Conservation (phyloP, 805 yeast species). For the Candida germanica region DNA sequence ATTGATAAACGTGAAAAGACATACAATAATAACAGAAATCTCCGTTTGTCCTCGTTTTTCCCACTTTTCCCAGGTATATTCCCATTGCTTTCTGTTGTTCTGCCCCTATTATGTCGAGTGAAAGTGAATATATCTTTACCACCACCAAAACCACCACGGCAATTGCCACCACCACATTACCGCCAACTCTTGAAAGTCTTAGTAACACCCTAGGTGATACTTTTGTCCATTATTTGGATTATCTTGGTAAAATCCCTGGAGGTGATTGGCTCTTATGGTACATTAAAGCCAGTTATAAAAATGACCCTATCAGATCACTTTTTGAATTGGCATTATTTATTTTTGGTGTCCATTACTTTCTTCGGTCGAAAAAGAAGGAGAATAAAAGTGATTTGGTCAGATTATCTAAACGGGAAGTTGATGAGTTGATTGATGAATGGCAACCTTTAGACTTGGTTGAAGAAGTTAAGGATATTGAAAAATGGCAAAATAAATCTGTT, state of each 20-base stretch:
- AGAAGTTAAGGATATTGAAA: conserved; percentile 47
- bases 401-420: conserved; percentile 61
- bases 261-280: conserved; percentile 63
- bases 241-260: conserved; percentile 48
- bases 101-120: conserved; percentile 6
- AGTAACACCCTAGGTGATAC: conserved; percentile 30
- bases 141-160: conserved; percentile 27
- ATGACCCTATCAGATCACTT: conserved; percentile 88
- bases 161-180: conserved; percentile 25
- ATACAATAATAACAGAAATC: too few species aligned
- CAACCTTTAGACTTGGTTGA: conserved; percentile 79
- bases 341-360: conserved; percentile 81
- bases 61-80: too few species aligned
- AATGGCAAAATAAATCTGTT: conserved; percentile 59
- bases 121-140: conserved; percentile 15
- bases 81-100: too few species aligned
- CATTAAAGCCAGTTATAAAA: conserved; percentile 80
- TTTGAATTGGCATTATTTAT: conserved; percentile 73
- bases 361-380: conserved; percentile 72
- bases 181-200: conserved; percentile 38
- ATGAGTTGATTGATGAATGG: conserved; percentile 88
- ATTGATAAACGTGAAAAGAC: too few species aligned
- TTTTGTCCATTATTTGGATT: conserved; percentile 34
- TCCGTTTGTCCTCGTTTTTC: too few species aligned
- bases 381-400: conserved; percentile 68